Percentiles rank a stretch among this genome's conserved stretches.
Conservation (phyloP, 306 rosid genomes). For the Oxytropis ochrocephala region DNA sequence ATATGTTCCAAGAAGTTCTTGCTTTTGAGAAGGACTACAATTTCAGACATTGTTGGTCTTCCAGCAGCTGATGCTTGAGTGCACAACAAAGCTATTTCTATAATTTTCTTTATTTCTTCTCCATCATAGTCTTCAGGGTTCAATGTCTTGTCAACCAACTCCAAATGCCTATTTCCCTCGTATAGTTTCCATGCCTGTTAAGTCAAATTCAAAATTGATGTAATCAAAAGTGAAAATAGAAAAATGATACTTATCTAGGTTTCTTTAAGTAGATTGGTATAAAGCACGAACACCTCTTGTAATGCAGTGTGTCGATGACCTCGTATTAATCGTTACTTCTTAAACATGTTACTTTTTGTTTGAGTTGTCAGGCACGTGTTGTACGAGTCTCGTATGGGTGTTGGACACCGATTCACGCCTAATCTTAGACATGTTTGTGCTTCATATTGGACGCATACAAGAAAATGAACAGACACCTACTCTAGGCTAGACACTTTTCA, state of each 20-base stretch:
- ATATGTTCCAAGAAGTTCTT: slow-evolving; percentile 18
- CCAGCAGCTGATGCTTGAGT: slow-evolving; percentile 39
- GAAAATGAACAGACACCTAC: too few relatives aligned
- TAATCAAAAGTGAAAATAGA: background rate
- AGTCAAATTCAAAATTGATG: background rate
- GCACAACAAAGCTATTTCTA: slow-evolving; percentile 48
- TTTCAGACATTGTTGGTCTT: slow-evolving; percentile 63
- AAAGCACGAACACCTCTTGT: too few relatives aligned
- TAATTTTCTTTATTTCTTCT: slow-evolving; percentile 35
- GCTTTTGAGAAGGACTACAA: slow-evolving; percentile 37
- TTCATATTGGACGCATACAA: too few relatives aligned
- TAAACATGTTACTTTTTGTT: too few relatives aligned
- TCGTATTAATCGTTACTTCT: too few relatives aligned
- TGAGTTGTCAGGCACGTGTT: too few relatives aligned
- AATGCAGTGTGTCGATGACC: too few relatives aligned
- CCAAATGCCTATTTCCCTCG: slow-evolving; percentile 25
- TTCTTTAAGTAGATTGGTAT: too few relatives aligned
- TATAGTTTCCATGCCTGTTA: slow-evolving; percentile 54
- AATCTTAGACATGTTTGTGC: too few relatives aligned
- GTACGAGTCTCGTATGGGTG: too few relatives aligned
- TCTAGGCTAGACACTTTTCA: too few relatives aligned
- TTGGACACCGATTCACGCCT: too few relatives aligned
- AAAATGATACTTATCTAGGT: background rate
- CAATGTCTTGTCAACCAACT: slow-evolving; percentile 36
- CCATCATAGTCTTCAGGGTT: slow-evolving; percentile 31